phyloP scores from a whole-genome alignment of 495 filamentous ascomycete genomes.

The Aspergillus hancockii region DNA sequence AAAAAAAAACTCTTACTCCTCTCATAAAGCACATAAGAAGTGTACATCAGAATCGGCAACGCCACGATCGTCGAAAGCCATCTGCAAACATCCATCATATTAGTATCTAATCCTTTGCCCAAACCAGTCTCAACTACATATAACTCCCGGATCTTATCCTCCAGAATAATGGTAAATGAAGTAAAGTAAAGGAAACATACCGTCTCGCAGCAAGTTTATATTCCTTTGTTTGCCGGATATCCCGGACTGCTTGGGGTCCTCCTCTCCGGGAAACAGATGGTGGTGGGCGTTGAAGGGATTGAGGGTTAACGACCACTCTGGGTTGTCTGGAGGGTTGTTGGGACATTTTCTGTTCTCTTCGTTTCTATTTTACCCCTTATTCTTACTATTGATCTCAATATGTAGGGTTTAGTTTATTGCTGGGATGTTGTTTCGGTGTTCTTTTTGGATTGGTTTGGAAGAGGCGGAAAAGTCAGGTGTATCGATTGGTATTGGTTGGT shows the following conservation, averaged over 20 bases:
- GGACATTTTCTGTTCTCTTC: constrained; percentile 14
- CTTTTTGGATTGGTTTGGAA: not conserved
- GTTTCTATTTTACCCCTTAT: constrained; percentile 1
- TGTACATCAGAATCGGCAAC: constrained; percentile 33
- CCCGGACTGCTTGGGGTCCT: constrained; percentile 9
- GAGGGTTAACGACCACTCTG: constrained; percentile 17
- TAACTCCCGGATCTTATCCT: not conserved
- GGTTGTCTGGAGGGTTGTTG: constrained; percentile 15
- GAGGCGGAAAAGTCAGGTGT: constrained; percentile 1
- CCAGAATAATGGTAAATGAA: not conserved
- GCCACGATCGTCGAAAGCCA: constrained; percentile 37
- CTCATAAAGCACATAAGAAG: constrained; percentile 32
- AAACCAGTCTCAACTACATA: not conserved
- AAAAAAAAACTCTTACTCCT: constrained; percentile 23
- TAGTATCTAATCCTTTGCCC: not conserved
- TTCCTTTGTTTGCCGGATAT: constrained; percentile 35
- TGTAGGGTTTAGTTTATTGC: not conserved
- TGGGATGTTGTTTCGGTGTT: not conserved
- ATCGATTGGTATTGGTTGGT: not conserved
- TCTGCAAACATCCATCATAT: constrained; percentile 18
- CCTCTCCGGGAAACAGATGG: not conserved
- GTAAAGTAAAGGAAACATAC: constrained; percentile 13
- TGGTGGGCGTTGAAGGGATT: constrained; percentile 8
- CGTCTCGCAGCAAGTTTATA: constrained; percentile 30
- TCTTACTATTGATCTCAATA: not conserved